A percentile compares a stretch with the other conserved stretches of the same genome.
Evolutionary conservation across 352 stramenopile species (phyloP).

Genomic region (Phytophthora cajani): DNA sequence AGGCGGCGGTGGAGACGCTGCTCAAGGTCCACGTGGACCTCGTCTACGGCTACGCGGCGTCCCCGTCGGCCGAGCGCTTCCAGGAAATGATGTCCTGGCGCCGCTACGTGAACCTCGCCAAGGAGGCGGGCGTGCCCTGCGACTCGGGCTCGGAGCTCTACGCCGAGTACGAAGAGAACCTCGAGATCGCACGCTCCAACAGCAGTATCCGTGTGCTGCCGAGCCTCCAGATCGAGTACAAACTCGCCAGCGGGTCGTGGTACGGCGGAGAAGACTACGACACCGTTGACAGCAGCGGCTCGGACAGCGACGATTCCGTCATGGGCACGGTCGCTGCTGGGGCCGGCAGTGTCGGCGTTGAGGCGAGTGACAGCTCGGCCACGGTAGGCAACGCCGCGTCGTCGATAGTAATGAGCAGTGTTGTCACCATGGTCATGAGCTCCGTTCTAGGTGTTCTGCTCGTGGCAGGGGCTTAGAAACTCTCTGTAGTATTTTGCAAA

Average conservation of each 20-base stretch:
- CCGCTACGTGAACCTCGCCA: conserved; percentile 56
- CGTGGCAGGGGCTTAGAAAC: not conserved
- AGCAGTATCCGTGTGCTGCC: conserved; percentile 36
- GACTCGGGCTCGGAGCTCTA: conserved; percentile 58
- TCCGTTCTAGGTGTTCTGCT: conserved; percentile 20
- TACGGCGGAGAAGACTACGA: conserved; percentile 30
- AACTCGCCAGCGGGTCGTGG: conserved; percentile 39
- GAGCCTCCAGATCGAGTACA: conserved; percentile 44
- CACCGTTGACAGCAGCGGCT: conserved; percentile 6
- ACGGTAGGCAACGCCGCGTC: conserved; percentile 12
- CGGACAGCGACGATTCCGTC: conserved; percentile 11
- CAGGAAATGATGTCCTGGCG: conserved; percentile 57
- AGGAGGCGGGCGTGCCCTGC: conserved; percentile 44
- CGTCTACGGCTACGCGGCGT: conserved; percentile 18
- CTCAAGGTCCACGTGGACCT: conserved; percentile 62
- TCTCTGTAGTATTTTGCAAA: conserved; percentile 21
- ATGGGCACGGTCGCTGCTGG: conserved; percentile 36
- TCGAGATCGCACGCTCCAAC: conserved; percentile 39
- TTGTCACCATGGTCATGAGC: not conserved
- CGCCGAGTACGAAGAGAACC: conserved; percentile 49
- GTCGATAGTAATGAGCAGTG: not conserved
- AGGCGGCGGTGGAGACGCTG: conserved; percentile 60
- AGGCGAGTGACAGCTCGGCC: conserved; percentile 23
- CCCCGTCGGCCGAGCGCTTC: conserved; percentile 46
- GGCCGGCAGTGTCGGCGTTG: conserved; percentile 7